Conservation (phyloP, 257 asterid genomes). For the Gardenia jasminoides region DNA sequence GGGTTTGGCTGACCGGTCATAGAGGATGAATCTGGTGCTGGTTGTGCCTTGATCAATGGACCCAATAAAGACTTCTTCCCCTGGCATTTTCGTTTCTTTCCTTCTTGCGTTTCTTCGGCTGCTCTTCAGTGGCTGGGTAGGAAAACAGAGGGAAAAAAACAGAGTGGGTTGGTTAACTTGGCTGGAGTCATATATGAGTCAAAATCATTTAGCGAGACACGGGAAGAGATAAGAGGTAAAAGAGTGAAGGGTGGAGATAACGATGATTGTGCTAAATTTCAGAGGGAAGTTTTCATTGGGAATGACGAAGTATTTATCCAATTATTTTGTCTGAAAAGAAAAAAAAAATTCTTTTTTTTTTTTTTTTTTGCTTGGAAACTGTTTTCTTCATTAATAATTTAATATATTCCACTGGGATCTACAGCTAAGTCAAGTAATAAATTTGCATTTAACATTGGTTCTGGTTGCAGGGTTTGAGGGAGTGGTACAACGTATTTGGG, state of each 20-base stretch:
- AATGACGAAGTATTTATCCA: slow-evolving; percentile 13
- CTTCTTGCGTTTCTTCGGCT: neutral
- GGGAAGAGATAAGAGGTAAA: neutral
- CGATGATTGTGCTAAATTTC: neutral
- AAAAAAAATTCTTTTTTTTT: too few relatives aligned
- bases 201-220: neutral
- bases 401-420: neutral
- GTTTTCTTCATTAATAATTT: too few relatives aligned
- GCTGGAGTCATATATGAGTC: neutral
- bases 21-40: slow-evolving; percentile 89
- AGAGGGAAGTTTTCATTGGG: neutral
- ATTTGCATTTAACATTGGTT: too few relatives aligned
- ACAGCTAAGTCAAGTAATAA: neutral
- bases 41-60: slow-evolving; percentile 96
- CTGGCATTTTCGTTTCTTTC: slow-evolving; percentile 30
- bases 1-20: slow-evolving; percentile 57
- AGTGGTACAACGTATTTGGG: too few relatives aligned
- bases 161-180: neutral
- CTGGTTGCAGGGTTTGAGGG: too few relatives aligned
- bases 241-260: slow-evolving; percentile 7
- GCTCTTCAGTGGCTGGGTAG: too few relatives aligned
- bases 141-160: neutral
- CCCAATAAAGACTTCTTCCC: slow-evolving; percentile 57
- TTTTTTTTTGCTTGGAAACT: too few relatives aligned
- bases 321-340: neutral